These are phyloP conservation scores for Penicillium psychrofluorescens DNA, from an alignment of 495 filamentous ascomycete genomes.

Conservation along the genomic window DNA sequence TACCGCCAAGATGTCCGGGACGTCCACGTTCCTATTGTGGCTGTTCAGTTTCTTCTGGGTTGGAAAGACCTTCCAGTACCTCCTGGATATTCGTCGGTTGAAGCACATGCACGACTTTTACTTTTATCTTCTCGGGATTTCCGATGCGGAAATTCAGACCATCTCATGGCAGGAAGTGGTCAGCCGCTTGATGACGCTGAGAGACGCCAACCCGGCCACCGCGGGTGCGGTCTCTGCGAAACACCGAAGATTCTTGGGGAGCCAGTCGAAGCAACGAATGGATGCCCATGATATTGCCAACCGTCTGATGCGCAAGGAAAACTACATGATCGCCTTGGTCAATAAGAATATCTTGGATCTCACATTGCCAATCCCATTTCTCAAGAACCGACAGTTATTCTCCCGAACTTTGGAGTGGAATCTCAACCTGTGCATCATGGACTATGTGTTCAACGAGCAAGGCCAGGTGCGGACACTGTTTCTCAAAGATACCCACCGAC, in stretches of 20 bases:
- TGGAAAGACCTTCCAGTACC: conserved; percentile 64
- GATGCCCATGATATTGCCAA: conserved; percentile 98
- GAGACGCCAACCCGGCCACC: conserved; percentile 82
- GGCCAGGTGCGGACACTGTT: conserved; percentile 79
- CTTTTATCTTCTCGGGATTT: conserved; percentile 73
- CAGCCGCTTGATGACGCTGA: conserved; percentile 73
- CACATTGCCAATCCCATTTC: conserved; percentile 75
- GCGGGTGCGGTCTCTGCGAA: conserved; percentile 55
- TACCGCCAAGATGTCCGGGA: conserved; percentile 76
- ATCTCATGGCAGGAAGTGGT: conserved; percentile 95
- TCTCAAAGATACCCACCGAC: conserved; percentile 72
- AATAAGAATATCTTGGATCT: conserved; percentile 94
- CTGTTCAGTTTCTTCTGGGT: conserved; percentile 84
- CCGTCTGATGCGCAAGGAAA: conserved; percentile 90
- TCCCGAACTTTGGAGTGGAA: conserved; percentile 84
- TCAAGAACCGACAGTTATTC: conserved; percentile 70
- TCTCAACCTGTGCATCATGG: conserved; percentile 78
- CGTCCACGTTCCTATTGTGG: conserved; percentile 75
- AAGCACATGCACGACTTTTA: conserved; percentile 84
- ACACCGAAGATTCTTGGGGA: conserved; percentile 64
- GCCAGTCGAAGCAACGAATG: conserved; percentile 87
- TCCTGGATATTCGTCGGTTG: conserved; percentile 69
- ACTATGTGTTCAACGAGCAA: conserved; percentile 85
- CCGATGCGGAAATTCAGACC: conserved; percentile 89
- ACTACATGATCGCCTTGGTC: conserved; percentile 91